A percentile compares a stretch with the other conserved stretches of the same genome.
phyloP scores from a whole-genome alignment of 2,329 filamentous ascomycete species.

The Talaromyces albobiverticillius region DNA sequence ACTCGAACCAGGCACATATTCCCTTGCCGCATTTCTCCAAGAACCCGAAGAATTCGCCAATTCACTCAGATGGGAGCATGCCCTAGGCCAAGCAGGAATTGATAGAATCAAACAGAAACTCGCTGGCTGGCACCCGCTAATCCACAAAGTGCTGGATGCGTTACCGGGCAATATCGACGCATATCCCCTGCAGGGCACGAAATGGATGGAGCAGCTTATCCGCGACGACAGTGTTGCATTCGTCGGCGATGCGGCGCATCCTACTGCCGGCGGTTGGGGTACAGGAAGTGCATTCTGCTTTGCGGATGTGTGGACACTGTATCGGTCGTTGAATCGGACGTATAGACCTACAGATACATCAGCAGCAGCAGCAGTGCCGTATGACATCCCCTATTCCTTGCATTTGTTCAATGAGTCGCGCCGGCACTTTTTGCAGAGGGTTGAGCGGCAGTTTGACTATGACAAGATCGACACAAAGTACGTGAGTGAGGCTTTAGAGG shows the following conservation, averaged over 20 bases:
- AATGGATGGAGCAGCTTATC: not conserved
- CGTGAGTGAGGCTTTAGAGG: not conserved
- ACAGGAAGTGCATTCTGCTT: not conserved
- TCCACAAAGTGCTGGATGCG: not conserved
- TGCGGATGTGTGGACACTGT: not conserved
- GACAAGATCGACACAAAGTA: not conserved
- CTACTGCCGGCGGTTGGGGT: not conserved
- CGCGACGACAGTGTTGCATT: not conserved
- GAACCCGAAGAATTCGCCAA: not conserved
- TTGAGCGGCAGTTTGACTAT: not conserved
- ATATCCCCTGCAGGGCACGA: not conserved
- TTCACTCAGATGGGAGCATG: not conserved
- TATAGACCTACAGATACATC: not conserved
- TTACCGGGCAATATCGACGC: not conserved
- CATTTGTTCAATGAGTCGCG: not conserved
- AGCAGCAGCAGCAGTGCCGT: not conserved
- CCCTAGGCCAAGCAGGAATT: not conserved
- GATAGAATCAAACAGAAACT: not conserved
- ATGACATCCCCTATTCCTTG: not conserved
- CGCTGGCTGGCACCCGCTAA: not conserved
- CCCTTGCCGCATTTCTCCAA: not conserved
- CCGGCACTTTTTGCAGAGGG: not conserved
- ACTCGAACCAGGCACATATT: not conserved
- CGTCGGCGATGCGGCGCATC: not conserved
- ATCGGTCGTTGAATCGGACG: not conserved